Conservation (phyloP, 768 basidiomycete genomes). For the Cyclocybe aegerita region DNA sequence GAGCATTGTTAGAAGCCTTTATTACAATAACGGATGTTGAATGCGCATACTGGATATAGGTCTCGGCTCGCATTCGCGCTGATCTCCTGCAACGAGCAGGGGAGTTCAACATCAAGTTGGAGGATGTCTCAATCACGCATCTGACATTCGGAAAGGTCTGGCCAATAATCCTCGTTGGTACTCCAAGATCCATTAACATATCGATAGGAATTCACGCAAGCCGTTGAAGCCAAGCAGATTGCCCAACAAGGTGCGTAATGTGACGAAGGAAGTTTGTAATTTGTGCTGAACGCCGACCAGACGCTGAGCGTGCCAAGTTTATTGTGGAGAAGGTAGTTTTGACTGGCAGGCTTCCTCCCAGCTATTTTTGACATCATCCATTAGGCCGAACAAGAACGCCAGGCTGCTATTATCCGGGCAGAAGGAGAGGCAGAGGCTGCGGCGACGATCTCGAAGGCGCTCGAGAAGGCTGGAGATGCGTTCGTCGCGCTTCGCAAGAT, state of each 20-base stretch:
- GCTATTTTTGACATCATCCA: constrained; percentile 12
- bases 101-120: constrained; percentile 93
- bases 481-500: constrained; percentile 95
- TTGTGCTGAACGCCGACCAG: constrained; percentile 36
- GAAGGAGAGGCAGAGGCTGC: constrained; percentile 99
- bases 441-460: constrained; percentile 82
- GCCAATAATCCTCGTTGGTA: constrained; percentile 2
- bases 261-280: neutral
- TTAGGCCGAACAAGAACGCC: constrained; percentile 98
- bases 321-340: constrained; percentile 93
- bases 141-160: constrained; percentile 83
- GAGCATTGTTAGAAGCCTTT: constrained; percentile 26
- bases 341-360: neutral
- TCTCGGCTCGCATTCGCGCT: constrained; percentile 87
- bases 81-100: constrained; percentile 92
- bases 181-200: constrained; percentile 1
- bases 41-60: constrained; percentile 37
- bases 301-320: constrained; percentile 98
- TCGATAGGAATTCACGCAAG: constrained; percentile 88
- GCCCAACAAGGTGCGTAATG: constrained; percentile 84
- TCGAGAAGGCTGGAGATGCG: constrained; percentile 94
- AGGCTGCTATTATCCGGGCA: constrained; percentile 96
- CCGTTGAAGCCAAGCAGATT: constrained; percentile 99
- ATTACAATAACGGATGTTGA: neutral
- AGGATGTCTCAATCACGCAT: constrained; percentile 97